Evolutionary conservation across 1,284 basidiomycete genomes (phyloP).

Genomic region (Fomitopsis pinicola): DNA sequence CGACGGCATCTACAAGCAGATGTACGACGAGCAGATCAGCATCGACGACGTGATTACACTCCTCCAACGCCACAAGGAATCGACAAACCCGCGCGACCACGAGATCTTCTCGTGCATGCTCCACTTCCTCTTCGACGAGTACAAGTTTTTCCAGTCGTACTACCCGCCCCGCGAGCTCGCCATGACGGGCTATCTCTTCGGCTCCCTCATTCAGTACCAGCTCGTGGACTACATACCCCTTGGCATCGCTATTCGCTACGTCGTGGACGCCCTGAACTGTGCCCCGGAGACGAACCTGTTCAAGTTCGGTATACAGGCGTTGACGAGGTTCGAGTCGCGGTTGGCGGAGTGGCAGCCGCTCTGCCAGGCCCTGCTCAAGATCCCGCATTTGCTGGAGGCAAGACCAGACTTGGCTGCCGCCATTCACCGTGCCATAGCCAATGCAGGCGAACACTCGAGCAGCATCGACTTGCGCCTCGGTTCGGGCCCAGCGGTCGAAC

Average conservation of each 20-base stretch:
- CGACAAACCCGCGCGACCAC: conserved; percentile 82
- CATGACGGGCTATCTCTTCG: conserved; percentile 96
- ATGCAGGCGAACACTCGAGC: conserved; percentile 38
- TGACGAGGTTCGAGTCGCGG: conserved; percentile 84
- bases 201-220: conserved; percentile 91
- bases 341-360: conserved; percentile 93
- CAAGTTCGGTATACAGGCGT: conserved; percentile 92
- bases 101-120: conserved; percentile 99
- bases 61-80: conserved; percentile 83
- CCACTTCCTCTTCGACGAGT: conserved; percentile 99
- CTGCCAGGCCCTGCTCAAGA: conserved; percentile 85
- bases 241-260: conserved; percentile 95
- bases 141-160: conserved; percentile 97
- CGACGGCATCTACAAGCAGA: conserved; percentile 94
- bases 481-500: conserved; percentile 34
- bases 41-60: conserved; percentile 93
- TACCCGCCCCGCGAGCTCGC: conserved; percentile 93
- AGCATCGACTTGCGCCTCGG: conserved; percentile 36
- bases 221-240: conserved; percentile 95
- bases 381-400: conserved; percentile 84
- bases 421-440: conserved; percentile 69
- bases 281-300: conserved; percentile 91
- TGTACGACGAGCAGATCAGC: conserved; percentile 94
- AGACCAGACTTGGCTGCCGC: conserved; percentile 82
- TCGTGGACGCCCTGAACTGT: conserved; percentile 90